Evolutionary conservation across 257 asterid species (phyloP).

Genomic region (Echium plantagineum): DNA sequence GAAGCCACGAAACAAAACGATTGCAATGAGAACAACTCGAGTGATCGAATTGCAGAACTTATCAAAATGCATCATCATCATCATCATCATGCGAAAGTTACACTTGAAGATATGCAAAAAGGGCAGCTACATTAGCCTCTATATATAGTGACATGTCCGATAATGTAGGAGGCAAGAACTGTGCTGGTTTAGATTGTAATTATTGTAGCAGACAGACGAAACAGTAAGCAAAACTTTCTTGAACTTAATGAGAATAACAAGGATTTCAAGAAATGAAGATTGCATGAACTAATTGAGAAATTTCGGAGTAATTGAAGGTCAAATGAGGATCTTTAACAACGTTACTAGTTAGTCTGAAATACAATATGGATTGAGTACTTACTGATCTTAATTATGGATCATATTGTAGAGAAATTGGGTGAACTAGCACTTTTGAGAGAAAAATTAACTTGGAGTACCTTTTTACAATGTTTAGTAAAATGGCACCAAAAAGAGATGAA

Average conservation of each 20-base stretch:
- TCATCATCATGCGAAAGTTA: not conserved
- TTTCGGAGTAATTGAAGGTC: not conserved
- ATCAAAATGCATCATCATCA: not conserved
- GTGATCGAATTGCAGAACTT: not conserved
- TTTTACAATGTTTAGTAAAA: too few relatives aligned
- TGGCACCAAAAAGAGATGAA: too few relatives aligned
- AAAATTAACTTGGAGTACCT: too few relatives aligned
- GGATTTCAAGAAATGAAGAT: not conserved
- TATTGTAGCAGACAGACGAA: not conserved
- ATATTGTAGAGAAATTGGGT: too few relatives aligned
- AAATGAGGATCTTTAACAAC: too few relatives aligned
- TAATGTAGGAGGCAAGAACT: not conserved
- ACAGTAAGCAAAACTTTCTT: not conserved
- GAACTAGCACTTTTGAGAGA: too few relatives aligned
- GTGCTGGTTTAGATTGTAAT: not conserved
- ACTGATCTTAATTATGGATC: too few relatives aligned
- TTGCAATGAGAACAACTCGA: too few relatives aligned
- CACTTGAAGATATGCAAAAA: not conserved
- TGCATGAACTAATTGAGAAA: not conserved
- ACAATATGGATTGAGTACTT: too few relatives aligned
- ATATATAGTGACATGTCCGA: not conserved
- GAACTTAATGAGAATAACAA: not conserved
- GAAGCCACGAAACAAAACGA: slow-evolving; percentile 14
- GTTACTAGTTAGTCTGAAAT: too few relatives aligned
- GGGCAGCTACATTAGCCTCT: not conserved